Percentiles rank a stretch among this genome's conserved stretches.
phyloP scores from a whole-genome alignment of 2,329 filamentous ascomycete species.

The Aspergillus sp. region DNA sequence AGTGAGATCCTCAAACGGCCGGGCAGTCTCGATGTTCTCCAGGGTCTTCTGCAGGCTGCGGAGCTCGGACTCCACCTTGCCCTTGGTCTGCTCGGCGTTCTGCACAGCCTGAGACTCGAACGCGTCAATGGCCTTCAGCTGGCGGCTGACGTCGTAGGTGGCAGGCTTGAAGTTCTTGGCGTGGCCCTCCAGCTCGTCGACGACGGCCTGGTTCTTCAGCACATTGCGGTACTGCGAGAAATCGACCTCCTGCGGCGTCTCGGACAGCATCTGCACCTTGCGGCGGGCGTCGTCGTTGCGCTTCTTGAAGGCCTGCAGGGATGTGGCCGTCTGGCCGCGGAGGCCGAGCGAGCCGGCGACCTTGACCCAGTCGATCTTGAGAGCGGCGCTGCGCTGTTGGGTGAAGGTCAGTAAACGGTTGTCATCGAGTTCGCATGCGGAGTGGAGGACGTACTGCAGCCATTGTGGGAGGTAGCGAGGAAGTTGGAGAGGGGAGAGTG shows the following conservation, averaged over 20 bases:
- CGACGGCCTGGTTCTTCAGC: conserved; percentile 90
- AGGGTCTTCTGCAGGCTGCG: conserved; percentile 88
- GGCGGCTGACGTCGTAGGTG: conserved; percentile 84
- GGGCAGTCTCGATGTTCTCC: conserved; percentile 91
- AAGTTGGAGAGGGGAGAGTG: conserved; percentile 24
- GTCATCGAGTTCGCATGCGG: too few species aligned
- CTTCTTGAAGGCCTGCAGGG: conserved; percentile 97
- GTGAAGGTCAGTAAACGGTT: conserved; percentile 16
- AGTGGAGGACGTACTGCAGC: conserved; percentile 28
- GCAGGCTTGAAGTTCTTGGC: conserved; percentile 84
- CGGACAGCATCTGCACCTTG: conserved; percentile 74
- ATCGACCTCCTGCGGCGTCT: conserved; percentile 80
- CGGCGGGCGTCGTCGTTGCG: conserved; percentile 98
- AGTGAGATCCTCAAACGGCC: conserved; percentile 94
- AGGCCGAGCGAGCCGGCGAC: conserved; percentile 90
- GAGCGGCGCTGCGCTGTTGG: conserved; percentile 82
- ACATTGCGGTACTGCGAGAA: conserved; percentile 83
- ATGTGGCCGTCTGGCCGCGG: conserved; percentile 82
- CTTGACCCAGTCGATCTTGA: conserved; percentile 99
- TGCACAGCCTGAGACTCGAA: conserved; percentile 96
- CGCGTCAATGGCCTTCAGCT: conserved; percentile 95
- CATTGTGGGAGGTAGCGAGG: conserved; percentile 30
- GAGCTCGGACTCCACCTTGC: conserved; percentile 89
- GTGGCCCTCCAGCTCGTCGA: conserved; percentile 96
- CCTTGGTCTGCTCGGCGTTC: conserved; percentile 95